Evolutionary conservation across 169 alveolate species (phyloP).

Genomic region (Plasmodium cynomolgi): DNA sequence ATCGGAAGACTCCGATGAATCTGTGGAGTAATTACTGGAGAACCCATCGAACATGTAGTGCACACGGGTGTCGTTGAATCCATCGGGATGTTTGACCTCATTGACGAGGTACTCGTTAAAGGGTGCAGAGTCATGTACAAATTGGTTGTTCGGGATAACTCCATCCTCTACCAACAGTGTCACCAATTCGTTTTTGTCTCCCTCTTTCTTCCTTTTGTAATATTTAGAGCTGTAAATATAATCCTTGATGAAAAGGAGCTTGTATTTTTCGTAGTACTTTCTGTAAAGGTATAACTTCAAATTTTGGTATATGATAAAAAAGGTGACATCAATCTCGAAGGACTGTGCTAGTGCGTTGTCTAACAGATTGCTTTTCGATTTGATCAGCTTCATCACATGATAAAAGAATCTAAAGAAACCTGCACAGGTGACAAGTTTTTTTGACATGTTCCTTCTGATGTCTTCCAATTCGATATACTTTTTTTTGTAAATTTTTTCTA

Average conservation of each 20-base stretch:
- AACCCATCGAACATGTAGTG: constrained; percentile 67
- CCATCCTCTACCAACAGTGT: not conserved
- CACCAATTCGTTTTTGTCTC: not conserved
- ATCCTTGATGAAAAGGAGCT: constrained; percentile 34
- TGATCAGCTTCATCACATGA: constrained; percentile 28
- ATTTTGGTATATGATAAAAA: constrained; percentile 36
- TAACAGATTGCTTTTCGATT: not conserved
- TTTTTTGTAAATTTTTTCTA: not conserved
- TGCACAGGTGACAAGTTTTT: constrained; percentile 33
- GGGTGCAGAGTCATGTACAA: not conserved
- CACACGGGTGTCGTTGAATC: not conserved
- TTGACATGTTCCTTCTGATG: constrained; percentile 2
- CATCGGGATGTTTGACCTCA: not conserved
- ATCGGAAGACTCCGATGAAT: not conserved
- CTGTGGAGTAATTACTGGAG: constrained; percentile 71
- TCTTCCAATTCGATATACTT: not conserved
- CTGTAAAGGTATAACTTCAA: constrained; percentile 57
- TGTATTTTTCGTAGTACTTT: constrained; percentile 48
- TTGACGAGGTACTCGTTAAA: constrained; percentile 13
- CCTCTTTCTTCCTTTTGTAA: constrained; percentile 34
- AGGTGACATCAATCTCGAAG: constrained; percentile 16
- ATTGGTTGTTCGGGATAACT: not conserved
- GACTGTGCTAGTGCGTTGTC: constrained; percentile 28
- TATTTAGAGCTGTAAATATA: constrained; percentile 46
- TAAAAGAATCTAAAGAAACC: not conserved